Evolutionary conservation across 2,329 filamentous ascomycete species (phyloP).

Genomic region (Sodiomyces alkalinus): DNA sequence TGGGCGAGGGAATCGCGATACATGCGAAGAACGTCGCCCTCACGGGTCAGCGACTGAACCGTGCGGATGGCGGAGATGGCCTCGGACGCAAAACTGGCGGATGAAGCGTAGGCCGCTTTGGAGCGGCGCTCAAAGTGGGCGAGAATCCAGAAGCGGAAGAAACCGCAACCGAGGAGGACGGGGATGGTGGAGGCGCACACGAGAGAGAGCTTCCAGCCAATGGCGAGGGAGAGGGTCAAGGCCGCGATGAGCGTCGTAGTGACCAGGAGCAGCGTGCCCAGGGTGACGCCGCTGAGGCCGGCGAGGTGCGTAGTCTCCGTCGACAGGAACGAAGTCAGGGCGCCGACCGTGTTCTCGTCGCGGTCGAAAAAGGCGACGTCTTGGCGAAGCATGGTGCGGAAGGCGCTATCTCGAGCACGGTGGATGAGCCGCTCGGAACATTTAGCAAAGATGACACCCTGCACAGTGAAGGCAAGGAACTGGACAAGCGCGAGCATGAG

Average conservation of each 20-base stretch:
- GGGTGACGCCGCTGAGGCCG: conserved; percentile 72
- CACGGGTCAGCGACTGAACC: conserved; percentile 78
- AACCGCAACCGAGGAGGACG: conserved; percentile 64
- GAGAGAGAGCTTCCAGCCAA: conserved; percentile 79
- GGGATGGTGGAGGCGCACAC: conserved; percentile 71
- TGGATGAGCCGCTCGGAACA: conserved; percentile 80
- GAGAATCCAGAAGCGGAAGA: conserved; percentile 74
- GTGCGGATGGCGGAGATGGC: conserved; percentile 89
- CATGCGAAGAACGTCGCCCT: conserved; percentile 59
- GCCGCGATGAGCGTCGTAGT: conserved; percentile 64
- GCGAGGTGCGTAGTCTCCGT: conserved; percentile 82
- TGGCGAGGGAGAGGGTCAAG: conserved; percentile 51
- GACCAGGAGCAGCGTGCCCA: conserved; percentile 75
- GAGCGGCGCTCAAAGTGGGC: conserved; percentile 65
- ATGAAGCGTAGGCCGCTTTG: conserved; percentile 64
- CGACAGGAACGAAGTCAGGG: conserved; percentile 75
- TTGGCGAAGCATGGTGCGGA: conserved; percentile 78
- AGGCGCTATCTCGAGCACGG: conserved; percentile 67
- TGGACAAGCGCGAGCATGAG: conserved; percentile 66
- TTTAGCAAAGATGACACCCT: conserved; percentile 64
- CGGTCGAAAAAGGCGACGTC: conserved; percentile 86
- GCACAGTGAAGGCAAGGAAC: conserved; percentile 50
- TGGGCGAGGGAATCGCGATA: conserved; percentile 53
- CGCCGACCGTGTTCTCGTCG: conserved; percentile 78
- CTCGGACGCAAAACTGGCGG: conserved; percentile 81